Conservation (phyloP, 2,329 filamentous ascomycete genomes). For the Neoarthrinium moseri region DNA sequence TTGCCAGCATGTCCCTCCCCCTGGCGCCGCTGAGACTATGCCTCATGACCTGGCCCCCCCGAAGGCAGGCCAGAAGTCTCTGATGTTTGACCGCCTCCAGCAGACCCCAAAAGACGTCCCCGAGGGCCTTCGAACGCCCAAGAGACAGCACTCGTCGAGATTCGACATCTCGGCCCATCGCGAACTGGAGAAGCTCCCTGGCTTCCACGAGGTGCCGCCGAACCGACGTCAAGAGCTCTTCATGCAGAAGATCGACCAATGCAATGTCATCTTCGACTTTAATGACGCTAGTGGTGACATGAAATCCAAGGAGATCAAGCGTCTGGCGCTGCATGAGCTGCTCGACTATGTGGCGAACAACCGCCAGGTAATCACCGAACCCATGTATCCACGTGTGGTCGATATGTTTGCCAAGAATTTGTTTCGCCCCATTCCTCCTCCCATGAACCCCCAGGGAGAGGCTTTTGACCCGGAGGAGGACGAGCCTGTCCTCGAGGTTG, state of each 20-base stretch:
- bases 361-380: slow-evolving; percentile 95
- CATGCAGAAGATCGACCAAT: slow-evolving; percentile 99
- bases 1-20: slow-evolving; percentile 80
- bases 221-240: slow-evolving; percentile 95
- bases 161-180: slow-evolving; percentile 98
- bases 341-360: slow-evolving; percentile 99
- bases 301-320: slow-evolving; percentile 99
- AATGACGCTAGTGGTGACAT: slow-evolving; percentile 97
- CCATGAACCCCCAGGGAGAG: slow-evolving; percentile 96
- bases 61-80: slow-evolving; percentile 85
- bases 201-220: slow-evolving; percentile 95
- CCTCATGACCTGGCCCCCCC: slow-evolving; percentile 94
- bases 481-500: slow-evolving; percentile 94
- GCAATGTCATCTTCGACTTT: slow-evolving; percentile 99
- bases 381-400: slow-evolving; percentile 97
- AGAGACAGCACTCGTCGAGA: slow-evolving; percentile 93
- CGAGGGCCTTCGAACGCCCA: slow-evolving; percentile 91
- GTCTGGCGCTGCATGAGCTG: slow-evolving; percentile 90
- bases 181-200: slow-evolving; percentile 94
- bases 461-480: slow-evolving; percentile 99
- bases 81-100: slow-evolving; percentile 85
- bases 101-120: slow-evolving; percentile 95
- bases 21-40: slow-evolving; percentile 95
- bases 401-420: slow-evolving; percentile 99
- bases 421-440: slow-evolving; percentile 94